Base-by-base conservation (phyloP, 2,329 filamentous ascomycete species). In the Pseudogymnoascus sp. region DNA sequence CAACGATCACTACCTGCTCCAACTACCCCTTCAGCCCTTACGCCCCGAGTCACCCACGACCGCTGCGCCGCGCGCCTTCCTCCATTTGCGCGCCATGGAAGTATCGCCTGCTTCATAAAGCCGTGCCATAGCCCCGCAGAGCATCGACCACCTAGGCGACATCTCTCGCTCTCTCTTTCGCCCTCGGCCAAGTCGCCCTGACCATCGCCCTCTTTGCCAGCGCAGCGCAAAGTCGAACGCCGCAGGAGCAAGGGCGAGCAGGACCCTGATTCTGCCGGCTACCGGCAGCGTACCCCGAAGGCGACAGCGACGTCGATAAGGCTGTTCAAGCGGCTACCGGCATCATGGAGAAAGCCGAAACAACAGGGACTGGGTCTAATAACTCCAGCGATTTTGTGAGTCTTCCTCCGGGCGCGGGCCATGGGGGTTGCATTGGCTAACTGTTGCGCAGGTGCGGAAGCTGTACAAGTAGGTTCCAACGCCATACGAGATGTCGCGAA, bases 301-400 rank as follows among this genome's bases (percentile, higher is more conserved):
- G 5, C 21, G 47, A 25, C 25, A 56, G 18, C 47, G 25, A 56
- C 25, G 25, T 18, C 47, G 47, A 56, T 18, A 33, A 23, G 47
- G 47, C 47, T 47, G 60, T 47, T 62, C 16, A 25, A 18, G 21
- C 42, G 33, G 61, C 14, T 60, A 63, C 50, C 60, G 21, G 2
- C 16, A 66, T 37, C 12, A 74, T 74, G 72, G 71, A 74, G 18
- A 73, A 73, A 65, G 65, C 67, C 61, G 67, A 66, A 53, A 71
- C 69, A 67, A 68, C 66, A 16, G 69, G 67, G 50, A 65, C 69
- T 50, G 68, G 72, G 60, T 80, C 84, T 73, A 94, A 90, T 77
- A 96, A 91, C 79, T 95, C 92, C 66, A 96, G 92, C 82, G 92
- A 96, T 80, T 96, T 96, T 83, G 92, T 96, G 80, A 81, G 90